Percentiles rank a stretch among this genome's conserved stretches.
phyloP scores from a whole-genome alignment of 768 basidiomycete genomes.

The Amanita muscaria region DNA sequence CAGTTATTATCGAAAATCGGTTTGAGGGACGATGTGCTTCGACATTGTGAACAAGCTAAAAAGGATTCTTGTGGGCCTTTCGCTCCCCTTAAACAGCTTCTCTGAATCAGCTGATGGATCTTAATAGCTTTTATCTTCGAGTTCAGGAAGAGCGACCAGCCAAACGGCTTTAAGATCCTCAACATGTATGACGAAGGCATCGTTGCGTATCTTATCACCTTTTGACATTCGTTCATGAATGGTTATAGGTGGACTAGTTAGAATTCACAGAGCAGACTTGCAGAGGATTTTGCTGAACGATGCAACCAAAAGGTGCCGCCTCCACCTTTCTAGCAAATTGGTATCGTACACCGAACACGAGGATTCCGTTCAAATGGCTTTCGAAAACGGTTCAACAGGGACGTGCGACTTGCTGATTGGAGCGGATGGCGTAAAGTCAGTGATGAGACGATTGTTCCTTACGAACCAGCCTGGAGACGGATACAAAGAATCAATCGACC shows the following conservation, averaged over 20 bases:
- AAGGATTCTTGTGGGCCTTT: not conserved
- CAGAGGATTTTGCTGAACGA: constrained; percentile 46
- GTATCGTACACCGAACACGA: constrained; percentile 39
- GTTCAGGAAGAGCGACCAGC: constrained; percentile 55
- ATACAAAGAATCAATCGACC: constrained; percentile 17
- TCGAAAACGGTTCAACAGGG: constrained; percentile 17
- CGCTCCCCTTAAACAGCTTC: not conserved
- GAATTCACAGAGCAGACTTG: constrained; percentile 62
- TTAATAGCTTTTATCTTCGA: constrained; percentile 39
- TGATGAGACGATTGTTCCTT: constrained; percentile 10
- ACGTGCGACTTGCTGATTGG: constrained; percentile 30
- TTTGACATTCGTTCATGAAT: constrained; percentile 26
- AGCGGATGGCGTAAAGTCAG: constrained; percentile 31
- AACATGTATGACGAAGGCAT: constrained; percentile 50
- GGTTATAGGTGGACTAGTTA: constrained; percentile 38
- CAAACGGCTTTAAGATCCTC: constrained; percentile 43
- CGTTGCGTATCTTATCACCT: constrained; percentile 2
- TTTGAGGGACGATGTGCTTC: constrained; percentile 37
- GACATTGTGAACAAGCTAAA: constrained; percentile 7
- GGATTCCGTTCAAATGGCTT: constrained; percentile 16
- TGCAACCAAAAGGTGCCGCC: constrained; percentile 36
- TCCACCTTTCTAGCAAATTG: constrained; percentile 50
- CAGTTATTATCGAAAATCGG: constrained; percentile 24
- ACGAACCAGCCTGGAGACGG: not conserved
- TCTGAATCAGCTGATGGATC: not conserved